Percentiles rank a stretch among this genome's conserved stretches.
Evolutionary conservation across 345 rosid genomes (phyloP).

Genomic region (Clarkia xantiana): DNA sequence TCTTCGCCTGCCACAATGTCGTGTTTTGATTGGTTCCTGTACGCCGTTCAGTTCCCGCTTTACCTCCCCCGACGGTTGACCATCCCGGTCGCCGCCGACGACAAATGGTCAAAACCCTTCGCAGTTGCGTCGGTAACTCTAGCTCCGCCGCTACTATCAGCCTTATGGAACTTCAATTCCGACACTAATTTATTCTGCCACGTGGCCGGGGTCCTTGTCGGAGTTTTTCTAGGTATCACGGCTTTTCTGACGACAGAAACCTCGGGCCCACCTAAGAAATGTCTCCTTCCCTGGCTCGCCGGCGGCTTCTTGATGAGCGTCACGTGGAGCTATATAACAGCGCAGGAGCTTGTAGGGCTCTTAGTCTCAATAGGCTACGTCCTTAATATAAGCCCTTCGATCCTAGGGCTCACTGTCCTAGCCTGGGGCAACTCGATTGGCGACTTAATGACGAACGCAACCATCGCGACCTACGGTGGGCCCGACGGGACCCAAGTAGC

Average conservation of each 20-base stretch:
- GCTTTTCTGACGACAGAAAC: conserved; percentile 35
- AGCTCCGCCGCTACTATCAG: conserved; percentile 53
- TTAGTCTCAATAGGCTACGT: conserved; percentile 57
- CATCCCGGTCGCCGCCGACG: conserved; percentile 51
- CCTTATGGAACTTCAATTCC: conserved; percentile 31
- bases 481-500: conserved; percentile 62
- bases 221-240: conserved; percentile 36
- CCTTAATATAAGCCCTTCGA: conserved; percentile 48
- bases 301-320: conserved; percentile 89
- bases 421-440: conserved; percentile 96
- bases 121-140: conserved; percentile 50
- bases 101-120: conserved; percentile 62
- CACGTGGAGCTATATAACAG: conserved; percentile 69
- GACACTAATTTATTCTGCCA: conserved; percentile 16
- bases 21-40: conserved; percentile 15
- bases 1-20: conserved; percentile 15
- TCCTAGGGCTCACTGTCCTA: conserved; percentile 64
- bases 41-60: conserved; percentile 50
- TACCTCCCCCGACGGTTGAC: conserved; percentile 71
- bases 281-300: conserved; percentile 54
- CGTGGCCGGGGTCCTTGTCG: conserved; percentile 32
- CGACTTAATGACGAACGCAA: conserved; percentile 57
- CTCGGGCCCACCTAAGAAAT: conserved; percentile 48
- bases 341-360: conserved; percentile 71
- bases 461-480: conserved; percentile 61